Conservation (phyloP, 805 yeast species). For the Myxozyma neotropica region DNA sequence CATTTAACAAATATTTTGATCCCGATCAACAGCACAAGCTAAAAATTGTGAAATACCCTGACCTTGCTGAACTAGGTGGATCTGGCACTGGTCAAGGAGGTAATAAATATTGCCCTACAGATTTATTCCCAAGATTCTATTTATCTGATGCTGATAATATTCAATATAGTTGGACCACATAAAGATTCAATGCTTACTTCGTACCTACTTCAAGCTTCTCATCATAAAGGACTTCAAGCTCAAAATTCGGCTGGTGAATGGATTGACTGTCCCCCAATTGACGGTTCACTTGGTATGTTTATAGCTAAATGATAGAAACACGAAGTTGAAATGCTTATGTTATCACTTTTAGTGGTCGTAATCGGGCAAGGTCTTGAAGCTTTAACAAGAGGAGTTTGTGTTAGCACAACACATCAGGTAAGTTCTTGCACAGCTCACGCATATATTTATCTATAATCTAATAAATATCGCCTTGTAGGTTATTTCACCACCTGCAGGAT, state of each 20-base stretch:
- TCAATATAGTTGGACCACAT: constrained; percentile 70
- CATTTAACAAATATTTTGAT: constrained; percentile 53
- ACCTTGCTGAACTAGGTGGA: constrained; percentile 39
- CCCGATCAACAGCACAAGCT: constrained; percentile 53
- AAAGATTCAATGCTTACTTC: constrained; percentile 49
- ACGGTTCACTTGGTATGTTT: constrained; percentile 34
- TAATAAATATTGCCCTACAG: constrained; percentile 10
- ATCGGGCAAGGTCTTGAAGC: constrained; percentile 66
- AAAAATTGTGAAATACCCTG: constrained; percentile 63
- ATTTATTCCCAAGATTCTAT: no score
- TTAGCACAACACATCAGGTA: constrained; percentile 56
- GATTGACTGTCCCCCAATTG: constrained; percentile 56
- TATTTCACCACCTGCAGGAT: constrained; percentile 46
- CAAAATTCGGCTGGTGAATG: constrained; percentile 59
- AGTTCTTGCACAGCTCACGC: constrained; percentile 41
- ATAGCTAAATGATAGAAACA: no score
- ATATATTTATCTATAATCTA: no score
- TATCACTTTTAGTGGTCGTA: constrained; percentile 54
- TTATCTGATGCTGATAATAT: constrained; percentile 11
- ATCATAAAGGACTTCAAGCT: constrained; percentile 52
- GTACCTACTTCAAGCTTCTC: constrained; percentile 27
- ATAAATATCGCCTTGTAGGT: background rate
- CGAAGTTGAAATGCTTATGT: no score
- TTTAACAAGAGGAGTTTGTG: constrained; percentile 58
- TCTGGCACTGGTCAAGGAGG: constrained; percentile 32